phyloP scores from a whole-genome alignment of 140 eudicot genomes.

The Eryngium alpinum region DNA sequence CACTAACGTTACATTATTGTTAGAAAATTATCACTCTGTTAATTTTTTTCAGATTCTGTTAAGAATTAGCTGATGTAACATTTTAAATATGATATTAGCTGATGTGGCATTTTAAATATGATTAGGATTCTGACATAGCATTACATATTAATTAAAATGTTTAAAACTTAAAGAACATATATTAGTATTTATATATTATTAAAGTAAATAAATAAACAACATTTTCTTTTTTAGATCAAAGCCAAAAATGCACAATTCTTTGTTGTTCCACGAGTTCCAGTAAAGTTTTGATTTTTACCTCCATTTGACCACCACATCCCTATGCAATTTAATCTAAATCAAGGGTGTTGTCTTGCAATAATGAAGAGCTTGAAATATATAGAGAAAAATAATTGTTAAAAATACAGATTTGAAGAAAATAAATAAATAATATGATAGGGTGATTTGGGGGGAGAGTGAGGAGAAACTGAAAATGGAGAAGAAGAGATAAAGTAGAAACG shows the following conservation, averaged over 20 bases:
- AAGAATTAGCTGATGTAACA: too few relatives aligned
- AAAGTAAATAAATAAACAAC: too few relatives aligned
- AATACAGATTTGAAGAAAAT: conserved; percentile 49
- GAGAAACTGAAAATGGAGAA: conserved; percentile 38
- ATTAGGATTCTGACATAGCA: too few relatives aligned
- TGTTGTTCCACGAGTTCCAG: conserved; percentile 27
- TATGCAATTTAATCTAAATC: conserved; percentile 74
- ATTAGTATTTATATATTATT: too few relatives aligned
- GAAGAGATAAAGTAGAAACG: conserved; percentile 55
- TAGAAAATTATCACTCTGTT: too few relatives aligned
- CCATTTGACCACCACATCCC: conserved; percentile 47
- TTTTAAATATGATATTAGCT: too few relatives aligned
- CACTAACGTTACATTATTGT: too few relatives aligned
- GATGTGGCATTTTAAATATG: too few relatives aligned
- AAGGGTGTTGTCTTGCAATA: conserved; percentile 89
- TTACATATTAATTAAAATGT: too few relatives aligned
- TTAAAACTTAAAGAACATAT: too few relatives aligned
- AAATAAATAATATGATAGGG: conserved; percentile 24
- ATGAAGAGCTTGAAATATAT: conserved; percentile 77
- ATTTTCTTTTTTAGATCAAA: too few relatives aligned
- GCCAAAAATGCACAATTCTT: conserved; percentile 75
- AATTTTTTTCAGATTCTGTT: too few relatives aligned
- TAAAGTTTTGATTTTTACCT: conserved; percentile 29
- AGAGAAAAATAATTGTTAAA: conserved; percentile 58
- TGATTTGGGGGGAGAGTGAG: conserved; percentile 42